phyloP scores from a whole-genome alignment of 2,329 filamentous ascomycete genomes.

The Fusarium domesticum region DNA sequence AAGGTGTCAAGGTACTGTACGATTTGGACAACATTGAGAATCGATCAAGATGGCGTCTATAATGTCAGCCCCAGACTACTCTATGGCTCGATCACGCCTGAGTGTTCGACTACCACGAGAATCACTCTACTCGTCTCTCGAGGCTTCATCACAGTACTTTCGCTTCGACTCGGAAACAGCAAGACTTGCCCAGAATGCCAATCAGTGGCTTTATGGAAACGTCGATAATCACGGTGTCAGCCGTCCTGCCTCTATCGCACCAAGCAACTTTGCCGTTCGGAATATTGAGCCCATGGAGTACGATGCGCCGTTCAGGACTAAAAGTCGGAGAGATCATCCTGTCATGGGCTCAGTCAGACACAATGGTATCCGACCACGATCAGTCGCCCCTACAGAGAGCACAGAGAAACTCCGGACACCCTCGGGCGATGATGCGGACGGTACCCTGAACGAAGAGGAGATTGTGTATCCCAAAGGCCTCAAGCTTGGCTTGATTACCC shows the following conservation, averaged over 20 bases:
- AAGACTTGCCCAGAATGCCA: constrained; percentile 19
- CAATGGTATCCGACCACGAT: constrained; percentile 18
- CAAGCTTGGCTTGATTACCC: constrained; percentile 34
- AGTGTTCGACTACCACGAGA: constrained; percentile 27
- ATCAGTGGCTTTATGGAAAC: constrained; percentile 24
- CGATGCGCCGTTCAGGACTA: constrained; percentile 7
- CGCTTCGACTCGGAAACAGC: constrained; percentile 24
- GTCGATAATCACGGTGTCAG: constrained; percentile 25
- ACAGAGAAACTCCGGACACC: constrained; percentile 28
- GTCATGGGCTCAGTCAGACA: constrained; percentile 25
- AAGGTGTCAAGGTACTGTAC: too few species aligned
- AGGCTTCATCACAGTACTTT: constrained; percentile 26
- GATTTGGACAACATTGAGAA: too few species aligned
- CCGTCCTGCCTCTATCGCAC: constrained; percentile 22
- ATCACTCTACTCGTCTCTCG: constrained; percentile 24
- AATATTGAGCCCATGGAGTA: constrained; percentile 19
- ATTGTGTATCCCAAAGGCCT: constrained; percentile 24
- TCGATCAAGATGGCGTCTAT: constrained; percentile 28
- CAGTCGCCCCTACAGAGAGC: constrained; percentile 23
- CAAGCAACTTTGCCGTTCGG: constrained; percentile 23
- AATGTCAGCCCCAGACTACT: constrained; percentile 31
- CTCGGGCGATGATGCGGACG: not conserved
- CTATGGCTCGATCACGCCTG: constrained; percentile 23
- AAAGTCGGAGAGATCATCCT: constrained; percentile 16
- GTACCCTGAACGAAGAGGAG: constrained; percentile 1